Evolutionary conservation across 345 rosid genomes (phyloP), one percentile per base, ranked within the genome.

Genomic region (Reutealis trisperma): DNA sequence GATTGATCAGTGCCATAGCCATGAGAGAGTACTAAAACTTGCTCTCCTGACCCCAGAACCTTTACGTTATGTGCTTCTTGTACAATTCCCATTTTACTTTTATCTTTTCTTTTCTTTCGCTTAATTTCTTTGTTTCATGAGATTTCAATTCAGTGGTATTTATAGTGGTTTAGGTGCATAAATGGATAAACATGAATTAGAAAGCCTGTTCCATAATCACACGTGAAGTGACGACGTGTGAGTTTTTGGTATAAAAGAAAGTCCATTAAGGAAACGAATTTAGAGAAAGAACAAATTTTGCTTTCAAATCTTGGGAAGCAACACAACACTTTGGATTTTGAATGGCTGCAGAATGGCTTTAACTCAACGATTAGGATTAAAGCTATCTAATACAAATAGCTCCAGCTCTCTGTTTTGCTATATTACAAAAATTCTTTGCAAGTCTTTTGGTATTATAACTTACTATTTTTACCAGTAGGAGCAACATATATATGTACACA

Each of bases 31-130:
- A 61, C 69, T 19, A 59, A 4, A 25, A 52, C 52, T 55, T 37
- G 25, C 44, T 65, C 54, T 21, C 70, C 63, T 1, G 69, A 69
- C 1, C 75, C 75, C 32, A 70, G 47, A 59, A 70, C 44, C 32
- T 70, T 70, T 1, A 69, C 79, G 14, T 77, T 77, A 49, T 70
- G 79, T 11, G 79, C 75, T 19, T 70, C 69, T 47, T 22, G 49
- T 19, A 61, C 19, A 5, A 22, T 60, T 18, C 62, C 75, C 74
- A 77, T 76, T 44, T 67, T 21, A 54, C 12, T n/a, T 34, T 34
- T 34, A 2, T 3, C 41, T 37, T 37, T 37, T 37, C 5, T 37
- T 37, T 37, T 37, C 41, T 37, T 37, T 37, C 5, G 41, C 41
- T 37, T 5, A 37, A 37, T 37, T 37, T 5, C 41, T 37, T 6